A percentile compares a stretch with the other conserved stretches of the same genome.
These are phyloP conservation scores for Rubroshorea leprosula DNA, from an alignment of 345 rosid genomes.

Conservation along the genomic window DNA sequence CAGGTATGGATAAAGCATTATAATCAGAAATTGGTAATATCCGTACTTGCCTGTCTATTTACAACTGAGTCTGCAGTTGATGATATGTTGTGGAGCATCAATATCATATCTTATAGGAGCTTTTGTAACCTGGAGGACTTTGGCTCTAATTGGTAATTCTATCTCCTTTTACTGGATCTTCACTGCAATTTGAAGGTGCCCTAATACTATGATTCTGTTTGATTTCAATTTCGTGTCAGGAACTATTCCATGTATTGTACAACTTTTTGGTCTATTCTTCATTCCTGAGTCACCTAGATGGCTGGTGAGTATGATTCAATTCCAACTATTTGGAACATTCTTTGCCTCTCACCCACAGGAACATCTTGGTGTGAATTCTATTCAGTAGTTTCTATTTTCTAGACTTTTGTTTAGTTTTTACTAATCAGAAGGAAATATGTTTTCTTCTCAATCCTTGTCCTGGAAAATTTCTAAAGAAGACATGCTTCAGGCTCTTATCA, in stretches of 20 bases:
- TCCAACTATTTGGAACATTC: neutral
- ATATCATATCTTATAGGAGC: slow-evolving; percentile 64
- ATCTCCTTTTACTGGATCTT: neutral
- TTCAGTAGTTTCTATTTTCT: neutral
- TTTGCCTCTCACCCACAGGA: neutral
- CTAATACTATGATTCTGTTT: neutral
- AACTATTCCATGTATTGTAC: slow-evolving; percentile 30
- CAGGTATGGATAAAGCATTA: slow-evolving; percentile 28
- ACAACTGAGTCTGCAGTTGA: slow-evolving; percentile 39
- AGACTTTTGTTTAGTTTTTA: neutral
- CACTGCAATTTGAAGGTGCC: neutral
- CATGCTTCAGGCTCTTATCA: neutral
- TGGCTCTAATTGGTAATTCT: slow-evolving; percentile 63
- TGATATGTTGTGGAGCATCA: slow-evolving; percentile 61
- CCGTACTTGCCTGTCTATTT: neutral
- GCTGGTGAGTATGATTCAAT: slow-evolving; percentile 38
- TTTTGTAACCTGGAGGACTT: slow-evolving; percentile 49
- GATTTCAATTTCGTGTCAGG: slow-evolving; percentile 17
- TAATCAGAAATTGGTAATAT: neutral
- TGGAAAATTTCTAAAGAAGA: neutral
- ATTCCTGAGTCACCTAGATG: slow-evolving; percentile 58
- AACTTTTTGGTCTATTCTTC: slow-evolving; percentile 31
- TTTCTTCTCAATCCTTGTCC: neutral
- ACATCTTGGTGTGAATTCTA: neutral
- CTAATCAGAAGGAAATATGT: neutral